Evolutionary conservation across 1,284 basidiomycete species (phyloP), one percentile per base, ranked within the genome.

Genomic region (Ustilago bromivora): DNA sequence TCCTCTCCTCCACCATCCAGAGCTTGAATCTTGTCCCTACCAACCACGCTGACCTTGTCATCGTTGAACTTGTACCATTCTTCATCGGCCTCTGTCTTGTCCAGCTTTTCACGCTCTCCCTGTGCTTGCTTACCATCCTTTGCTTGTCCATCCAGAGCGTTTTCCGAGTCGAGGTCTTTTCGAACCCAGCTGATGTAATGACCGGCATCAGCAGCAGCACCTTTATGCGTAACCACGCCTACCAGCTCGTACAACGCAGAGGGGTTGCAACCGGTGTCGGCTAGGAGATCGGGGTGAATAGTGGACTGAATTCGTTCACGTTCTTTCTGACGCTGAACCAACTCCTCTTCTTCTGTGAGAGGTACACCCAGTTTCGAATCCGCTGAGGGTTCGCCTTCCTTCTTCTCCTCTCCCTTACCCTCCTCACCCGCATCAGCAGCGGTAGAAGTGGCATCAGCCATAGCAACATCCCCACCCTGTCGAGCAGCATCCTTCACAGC

Each of bases 151-250:
- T 57, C n/a, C 35, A 5, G 53, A 36, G 36, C 12, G 55, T 46
- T 19, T 19, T 63, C 60, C 10, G 61, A 41, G 3, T 73, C 76
- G 32, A 76, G 63, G 28, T 82, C 82, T 23, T 82, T 82, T 35
- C 82, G 68, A 15, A 92, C 93, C 88, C 93, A 97, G 0, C 91
- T 93, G 43, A 96, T 95, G 86, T 96, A 97, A 87, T 97, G 95
- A 1, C 95, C 96, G 0, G 93, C 91, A 84, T 98, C 95, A 0
- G 96, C 95, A 0, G 92, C 93, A 0, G 95, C 91, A 17, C 97
- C 97, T 86, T 99, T 99, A 89, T 98, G 96, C 32, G 95, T 97
- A 15, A 99, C 92, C 83, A 99, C 93, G 91, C 93, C 93, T 64
- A 93, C 91, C 41, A 96, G 90, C 66, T 96, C 94, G 85, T 95